Evolutionary conservation across 345 rosid species (phyloP).

Genomic region (Boechera retrofracta): DNA sequence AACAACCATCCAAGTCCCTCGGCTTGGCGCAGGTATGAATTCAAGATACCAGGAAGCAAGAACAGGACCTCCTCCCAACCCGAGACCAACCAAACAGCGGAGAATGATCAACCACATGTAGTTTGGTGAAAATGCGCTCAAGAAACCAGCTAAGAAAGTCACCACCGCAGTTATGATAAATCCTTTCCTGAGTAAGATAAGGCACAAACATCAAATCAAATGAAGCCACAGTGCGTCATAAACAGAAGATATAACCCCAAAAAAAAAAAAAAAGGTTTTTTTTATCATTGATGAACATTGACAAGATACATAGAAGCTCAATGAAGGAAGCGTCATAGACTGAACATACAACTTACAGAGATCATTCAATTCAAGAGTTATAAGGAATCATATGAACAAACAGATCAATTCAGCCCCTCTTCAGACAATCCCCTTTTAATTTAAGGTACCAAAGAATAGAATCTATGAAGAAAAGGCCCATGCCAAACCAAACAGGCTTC

Average conservation of each 20-base stretch:
- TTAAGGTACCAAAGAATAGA: not conserved
- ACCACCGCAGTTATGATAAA: slow-evolving; percentile 79
- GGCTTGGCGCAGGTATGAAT: slow-evolving; percentile 85
- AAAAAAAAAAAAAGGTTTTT: not conserved
- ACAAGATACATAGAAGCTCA: slow-evolving; percentile 21
- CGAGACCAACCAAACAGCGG: slow-evolving; percentile 87
- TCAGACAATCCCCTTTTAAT: slow-evolving; percentile 5
- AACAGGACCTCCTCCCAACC: slow-evolving; percentile 95
- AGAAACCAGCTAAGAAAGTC: slow-evolving; percentile 76
- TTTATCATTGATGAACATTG: not conserved
- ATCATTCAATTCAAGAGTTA: not conserved
- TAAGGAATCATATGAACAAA: not conserved
- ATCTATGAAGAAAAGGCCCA: not conserved
- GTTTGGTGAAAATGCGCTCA: slow-evolving; percentile 80
- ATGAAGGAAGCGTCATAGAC: slow-evolving; percentile 13
- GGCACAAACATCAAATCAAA: slow-evolving; percentile 25
- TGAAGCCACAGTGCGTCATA: slow-evolving; percentile 14
- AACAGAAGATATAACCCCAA: not conserved
- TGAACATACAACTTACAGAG: slow-evolving; percentile 2
- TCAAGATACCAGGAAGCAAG: slow-evolving; percentile 90
- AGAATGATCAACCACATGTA: slow-evolving; percentile 59
- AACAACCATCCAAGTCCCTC: slow-evolving; percentile 95
- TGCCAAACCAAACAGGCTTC: not conserved
- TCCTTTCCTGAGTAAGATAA: slow-evolving; percentile 70
- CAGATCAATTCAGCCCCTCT: not conserved